phyloP scores from a whole-genome alignment of 768 basidiomycete species.

The Calvatia gigantea region DNA sequence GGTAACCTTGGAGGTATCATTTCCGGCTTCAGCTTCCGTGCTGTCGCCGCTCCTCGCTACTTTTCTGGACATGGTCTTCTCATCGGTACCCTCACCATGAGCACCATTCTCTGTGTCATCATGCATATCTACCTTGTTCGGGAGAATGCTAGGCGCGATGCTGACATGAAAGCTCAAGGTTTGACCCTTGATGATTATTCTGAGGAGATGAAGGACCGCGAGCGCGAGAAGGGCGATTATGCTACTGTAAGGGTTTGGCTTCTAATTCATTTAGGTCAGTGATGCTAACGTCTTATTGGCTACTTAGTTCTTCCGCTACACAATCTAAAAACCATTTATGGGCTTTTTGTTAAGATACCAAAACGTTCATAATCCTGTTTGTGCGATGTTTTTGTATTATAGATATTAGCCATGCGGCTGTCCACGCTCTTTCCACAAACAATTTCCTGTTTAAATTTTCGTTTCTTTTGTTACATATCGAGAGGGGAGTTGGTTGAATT shows the following conservation, averaged over 20 bases:
- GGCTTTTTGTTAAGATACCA: background rate
- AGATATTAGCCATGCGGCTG: too few species aligned
- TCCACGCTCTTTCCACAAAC: too few species aligned
- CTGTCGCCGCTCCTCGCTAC: slow-evolving; percentile 25
- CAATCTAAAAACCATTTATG: slow-evolving; percentile 15
- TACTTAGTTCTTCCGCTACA: slow-evolving; percentile 30
- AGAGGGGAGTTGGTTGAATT: too few species aligned
- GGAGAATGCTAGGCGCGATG: slow-evolving; percentile 26
- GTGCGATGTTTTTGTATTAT: too few species aligned
- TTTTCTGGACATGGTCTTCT: slow-evolving; percentile 29
- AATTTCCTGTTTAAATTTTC: too few species aligned
- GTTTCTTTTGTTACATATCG: too few species aligned
- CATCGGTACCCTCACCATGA: slow-evolving; percentile 27
- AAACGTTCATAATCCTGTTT: too few species aligned
- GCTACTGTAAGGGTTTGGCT: slow-evolving; percentile 22
- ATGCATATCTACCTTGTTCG: slow-evolving; percentile 25
- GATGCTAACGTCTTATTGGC: background rate
- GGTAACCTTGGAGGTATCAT: slow-evolving; percentile 30
- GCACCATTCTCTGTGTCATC: slow-evolving; percentile 19
- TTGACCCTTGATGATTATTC: slow-evolving; percentile 25
- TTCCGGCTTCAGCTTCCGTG: slow-evolving; percentile 25
- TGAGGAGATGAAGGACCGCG: slow-evolving; percentile 24
- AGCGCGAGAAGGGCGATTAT: slow-evolving; percentile 28
- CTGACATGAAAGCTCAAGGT: slow-evolving; percentile 18
- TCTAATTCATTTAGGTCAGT: background rate